Conservation (phyloP, 108 stramenopile genomes). For the Nitzschia sp. region DNA sequence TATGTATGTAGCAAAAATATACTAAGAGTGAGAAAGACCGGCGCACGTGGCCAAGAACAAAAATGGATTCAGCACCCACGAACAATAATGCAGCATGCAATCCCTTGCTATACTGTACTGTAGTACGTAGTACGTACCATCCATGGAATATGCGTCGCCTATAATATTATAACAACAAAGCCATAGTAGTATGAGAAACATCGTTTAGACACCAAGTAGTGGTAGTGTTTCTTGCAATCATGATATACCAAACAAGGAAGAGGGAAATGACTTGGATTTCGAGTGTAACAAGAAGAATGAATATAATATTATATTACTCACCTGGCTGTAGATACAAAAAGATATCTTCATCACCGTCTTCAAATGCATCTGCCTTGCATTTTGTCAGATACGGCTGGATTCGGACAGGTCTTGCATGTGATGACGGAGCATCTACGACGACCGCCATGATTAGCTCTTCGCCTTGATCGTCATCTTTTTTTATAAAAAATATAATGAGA, state of each 20-base stretch:
- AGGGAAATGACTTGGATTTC: background rate
- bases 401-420: background rate
- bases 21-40: too few species aligned
- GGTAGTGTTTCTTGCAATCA: background rate
- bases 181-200: background rate
- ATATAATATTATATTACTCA: background rate
- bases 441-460: conserved; percentile 20
- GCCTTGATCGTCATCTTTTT: conserved; percentile 52
- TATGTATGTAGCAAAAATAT: too few species aligned
- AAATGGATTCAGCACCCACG: too few species aligned
- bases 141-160: conserved; percentile 64
- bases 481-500: background rate
- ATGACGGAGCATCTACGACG: conserved; percentile 9
- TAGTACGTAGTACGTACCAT: too few species aligned
- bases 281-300: too few species aligned
- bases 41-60: too few species aligned
- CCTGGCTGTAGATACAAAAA: conserved; percentile 34
- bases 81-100: too few species aligned
- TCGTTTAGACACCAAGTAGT: too few species aligned
- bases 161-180: background rate
- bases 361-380: background rate
- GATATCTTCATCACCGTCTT: conserved; percentile 35
- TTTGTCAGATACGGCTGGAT: background rate
- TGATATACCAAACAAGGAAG: background rate
- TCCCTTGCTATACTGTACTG: too few species aligned